Conservation (phyloP, 2,329 filamentous ascomycete genomes). For the Fusarium succisae region DNA sequence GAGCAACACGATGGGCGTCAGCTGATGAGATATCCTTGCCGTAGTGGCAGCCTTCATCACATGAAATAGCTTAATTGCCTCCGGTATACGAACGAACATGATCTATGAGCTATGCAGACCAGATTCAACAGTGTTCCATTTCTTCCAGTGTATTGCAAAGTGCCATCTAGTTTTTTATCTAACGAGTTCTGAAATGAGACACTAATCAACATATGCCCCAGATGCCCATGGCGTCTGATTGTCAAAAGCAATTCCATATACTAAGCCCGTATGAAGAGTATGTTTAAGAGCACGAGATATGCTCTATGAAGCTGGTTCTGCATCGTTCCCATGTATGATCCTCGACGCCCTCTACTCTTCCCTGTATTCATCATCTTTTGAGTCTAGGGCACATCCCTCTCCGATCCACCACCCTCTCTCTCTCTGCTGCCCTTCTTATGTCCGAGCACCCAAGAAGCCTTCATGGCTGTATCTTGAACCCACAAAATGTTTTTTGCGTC, state of each 20-base stretch:
- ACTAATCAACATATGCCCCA: neutral
- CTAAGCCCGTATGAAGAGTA: neutral
- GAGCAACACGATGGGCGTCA: constrained; percentile 8
- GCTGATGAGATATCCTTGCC: constrained; percentile 36
- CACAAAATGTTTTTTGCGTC: neutral
- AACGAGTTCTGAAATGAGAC: neutral
- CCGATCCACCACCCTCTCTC: constrained; percentile 4
- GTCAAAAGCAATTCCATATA: constrained; percentile 12
- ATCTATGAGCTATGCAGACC: constrained; percentile 14
- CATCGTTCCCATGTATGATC: constrained; percentile 9
- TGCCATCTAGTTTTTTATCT: constrained; percentile 9
- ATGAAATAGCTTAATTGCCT: constrained; percentile 6
- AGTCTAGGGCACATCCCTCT: constrained; percentile 5
- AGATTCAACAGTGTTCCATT: neutral
- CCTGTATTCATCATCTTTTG: neutral
- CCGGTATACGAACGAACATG: constrained; percentile 21
- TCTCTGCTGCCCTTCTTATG: constrained; percentile 5
- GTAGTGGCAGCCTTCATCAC: constrained; percentile 18
- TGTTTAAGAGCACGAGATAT: constrained; percentile 1
- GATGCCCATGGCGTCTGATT: neutral
- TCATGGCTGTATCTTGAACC: constrained; percentile 9
- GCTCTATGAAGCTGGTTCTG: constrained; percentile 4
- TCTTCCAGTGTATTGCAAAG: neutral
- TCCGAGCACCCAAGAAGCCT: constrained; percentile 5
- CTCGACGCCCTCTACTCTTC: constrained; percentile 1